Base-by-base conservation (phyloP, 2,329 filamentous ascomycete genomes). In the Diaporthe aspalathi region DNA sequence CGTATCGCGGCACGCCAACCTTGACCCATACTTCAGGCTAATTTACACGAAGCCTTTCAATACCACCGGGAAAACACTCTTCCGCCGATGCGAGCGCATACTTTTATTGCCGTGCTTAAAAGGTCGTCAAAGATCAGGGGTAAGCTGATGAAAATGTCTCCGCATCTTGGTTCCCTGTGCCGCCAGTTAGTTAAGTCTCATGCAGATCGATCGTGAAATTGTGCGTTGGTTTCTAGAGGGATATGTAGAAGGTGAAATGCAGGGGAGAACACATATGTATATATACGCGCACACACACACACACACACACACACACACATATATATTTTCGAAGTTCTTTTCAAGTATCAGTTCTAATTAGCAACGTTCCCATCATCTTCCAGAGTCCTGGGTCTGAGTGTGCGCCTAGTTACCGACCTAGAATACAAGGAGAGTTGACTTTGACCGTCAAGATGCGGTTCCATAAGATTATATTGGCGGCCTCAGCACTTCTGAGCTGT, bases 141-240 rank as follows among this genome's bases (percentile, higher is more conserved):
- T 43, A 57, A 27, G 11, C 24, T 24, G 29, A 57, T 57, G 1
- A 22, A 40, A 57, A 6, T 6, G 32, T 2, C 27, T 20, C 54
- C 24, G 54, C 35, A 60, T 60, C 54, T 60, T 43, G 35, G 54
- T 43, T 60, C 43, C 22, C 54, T 27, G 40, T 27, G 14, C 27
- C 54, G n/a, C 22, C 35, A 60, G 22, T 35, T 24, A 14, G 22
- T 12, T n/a, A n/a, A n/a, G n/a, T n/a, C 20, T 43, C 8, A n/a
- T 60, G 22, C 17, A 43, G 35, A 43, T 60, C 22, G 27, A n/a
- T 22, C 16, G 35, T 43, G 40, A 27, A 60, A 27, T 60, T 40
- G 35, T n/a, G 20, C 35, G 9, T 38, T 38, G 35, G 9, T 5
- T 2, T 38, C 5, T 38, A 12, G 35, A n/a, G n/a, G n/a, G n/a